These are phyloP conservation scores for Garcia nutans DNA, from an alignment of 345 rosid genomes.

Conservation along the genomic window DNA sequence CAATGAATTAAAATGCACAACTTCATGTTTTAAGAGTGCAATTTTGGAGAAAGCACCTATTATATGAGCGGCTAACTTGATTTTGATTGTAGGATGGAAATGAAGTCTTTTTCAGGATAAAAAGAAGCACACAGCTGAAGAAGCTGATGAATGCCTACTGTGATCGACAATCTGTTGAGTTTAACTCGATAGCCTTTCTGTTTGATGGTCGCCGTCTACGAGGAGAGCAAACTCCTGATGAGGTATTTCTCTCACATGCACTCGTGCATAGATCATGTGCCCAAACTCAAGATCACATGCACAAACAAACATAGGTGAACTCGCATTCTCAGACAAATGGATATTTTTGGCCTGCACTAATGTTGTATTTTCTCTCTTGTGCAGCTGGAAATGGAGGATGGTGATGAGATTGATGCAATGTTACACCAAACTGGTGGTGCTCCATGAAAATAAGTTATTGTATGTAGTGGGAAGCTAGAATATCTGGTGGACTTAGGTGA, in stretches of 20 bases:
- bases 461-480: background rate
- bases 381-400: conserved; percentile 87
- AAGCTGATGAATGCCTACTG: conserved; percentile 91
- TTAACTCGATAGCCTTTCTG: conserved; percentile 75
- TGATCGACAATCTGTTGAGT: conserved; percentile 73
- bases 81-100: conserved; percentile 61
- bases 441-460: background rate
- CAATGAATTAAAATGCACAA: background rate
- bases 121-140: conserved; percentile 80
- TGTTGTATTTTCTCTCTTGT: background rate
- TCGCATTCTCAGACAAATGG: too few relatives aligned
- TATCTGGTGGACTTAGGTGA: conserved; percentile 1
- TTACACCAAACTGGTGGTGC: conserved; percentile 74
- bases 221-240: conserved; percentile 81
- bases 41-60: background rate
- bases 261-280: too few relatives aligned
- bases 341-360: too few relatives aligned
- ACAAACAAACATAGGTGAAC: too few relatives aligned
- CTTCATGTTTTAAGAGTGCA: background rate
- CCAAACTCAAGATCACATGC: too few relatives aligned
- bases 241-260: conserved; percentile 37
- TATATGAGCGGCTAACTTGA: background rate
- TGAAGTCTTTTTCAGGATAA: conserved; percentile 83
- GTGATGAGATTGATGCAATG: conserved; percentile 90
- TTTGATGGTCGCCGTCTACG: conserved; percentile 89